phyloP scores from a whole-genome alignment of 306 rosid species.

The Cucurbita ficifolia region DNA sequence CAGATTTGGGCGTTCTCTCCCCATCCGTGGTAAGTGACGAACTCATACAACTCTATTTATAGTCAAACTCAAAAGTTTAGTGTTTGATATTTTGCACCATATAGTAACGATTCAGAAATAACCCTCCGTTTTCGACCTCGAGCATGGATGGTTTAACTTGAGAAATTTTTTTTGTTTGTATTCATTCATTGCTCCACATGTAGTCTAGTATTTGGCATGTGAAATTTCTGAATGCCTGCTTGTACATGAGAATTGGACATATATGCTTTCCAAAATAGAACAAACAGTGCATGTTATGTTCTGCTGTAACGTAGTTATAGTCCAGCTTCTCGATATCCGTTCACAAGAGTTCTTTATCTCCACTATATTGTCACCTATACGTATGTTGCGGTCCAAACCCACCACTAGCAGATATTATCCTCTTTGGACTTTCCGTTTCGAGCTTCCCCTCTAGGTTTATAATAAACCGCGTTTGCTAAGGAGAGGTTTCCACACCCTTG shows the following conservation, averaged over 20 bases:
- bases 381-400: not conserved
- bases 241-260: not conserved
- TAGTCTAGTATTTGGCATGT: not conserved
- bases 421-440: too few species aligned
- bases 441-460: too few species aligned
- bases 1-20: conserved; percentile 87
- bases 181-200: not conserved
- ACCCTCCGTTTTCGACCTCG: not conserved
- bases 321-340: not conserved
- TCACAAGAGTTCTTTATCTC: not conserved
- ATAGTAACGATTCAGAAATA: not conserved
- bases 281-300: not conserved
- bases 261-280: not conserved
- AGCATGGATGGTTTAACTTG: not conserved
- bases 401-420: too few species aligned
- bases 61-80: conserved; percentile 1
- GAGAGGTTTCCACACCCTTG: too few species aligned
- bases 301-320: not conserved
- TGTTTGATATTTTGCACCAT: conserved; percentile 1
- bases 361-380: not conserved
- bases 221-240: not conserved
- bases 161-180: not conserved
- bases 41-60: conserved; percentile 86
- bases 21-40: conserved; percentile 97
- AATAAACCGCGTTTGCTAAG: too few species aligned